These are phyloP conservation scores for Sonneratia alba DNA, from an alignment of 345 rosid genomes.

Conservation along the genomic window DNA sequence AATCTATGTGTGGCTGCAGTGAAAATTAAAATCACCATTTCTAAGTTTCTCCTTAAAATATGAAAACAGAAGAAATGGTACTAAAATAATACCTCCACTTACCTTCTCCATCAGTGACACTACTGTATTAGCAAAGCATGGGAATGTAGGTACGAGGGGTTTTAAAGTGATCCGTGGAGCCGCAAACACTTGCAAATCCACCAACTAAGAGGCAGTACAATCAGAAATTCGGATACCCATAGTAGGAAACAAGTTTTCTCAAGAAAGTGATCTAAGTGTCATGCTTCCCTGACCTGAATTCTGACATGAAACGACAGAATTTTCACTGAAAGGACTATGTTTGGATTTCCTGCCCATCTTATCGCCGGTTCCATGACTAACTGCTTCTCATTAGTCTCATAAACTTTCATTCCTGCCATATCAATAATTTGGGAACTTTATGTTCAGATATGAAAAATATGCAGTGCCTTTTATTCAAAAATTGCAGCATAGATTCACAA, in stretches of 20 bases:
- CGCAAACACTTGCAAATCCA: constrained; percentile 31
- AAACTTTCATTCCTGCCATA: constrained; percentile 33
- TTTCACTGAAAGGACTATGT: constrained; percentile 28
- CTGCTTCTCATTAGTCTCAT: constrained; percentile 34
- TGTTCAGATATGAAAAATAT: neutral
- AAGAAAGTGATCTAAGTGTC: neutral
- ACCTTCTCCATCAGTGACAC: constrained; percentile 43
- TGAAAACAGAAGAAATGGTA: neutral
- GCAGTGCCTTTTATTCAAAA: neutral
- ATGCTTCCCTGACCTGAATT: constrained; percentile 30
- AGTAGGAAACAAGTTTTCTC: neutral
- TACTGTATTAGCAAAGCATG: constrained; percentile 28
- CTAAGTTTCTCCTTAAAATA: neutral
- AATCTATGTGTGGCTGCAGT: constrained; percentile 42
- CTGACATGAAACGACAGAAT: constrained; percentile 22
- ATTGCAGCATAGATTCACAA: neutral
- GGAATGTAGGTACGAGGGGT: constrained; percentile 47
- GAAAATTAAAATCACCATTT: neutral
- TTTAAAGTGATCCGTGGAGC: constrained; percentile 31
- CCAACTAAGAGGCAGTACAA: constrained; percentile 21
- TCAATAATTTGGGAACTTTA: neutral
- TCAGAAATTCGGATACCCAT: neutral
- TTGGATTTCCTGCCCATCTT: constrained; percentile 49
- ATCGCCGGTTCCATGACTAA: constrained; percentile 31
- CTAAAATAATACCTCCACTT: neutral